A percentile compares a stretch with the other conserved stretches of the same genome.
Evolutionary conservation across 306 rosid genomes (phyloP).

Genomic region (Sechiopsis laciniata): DNA sequence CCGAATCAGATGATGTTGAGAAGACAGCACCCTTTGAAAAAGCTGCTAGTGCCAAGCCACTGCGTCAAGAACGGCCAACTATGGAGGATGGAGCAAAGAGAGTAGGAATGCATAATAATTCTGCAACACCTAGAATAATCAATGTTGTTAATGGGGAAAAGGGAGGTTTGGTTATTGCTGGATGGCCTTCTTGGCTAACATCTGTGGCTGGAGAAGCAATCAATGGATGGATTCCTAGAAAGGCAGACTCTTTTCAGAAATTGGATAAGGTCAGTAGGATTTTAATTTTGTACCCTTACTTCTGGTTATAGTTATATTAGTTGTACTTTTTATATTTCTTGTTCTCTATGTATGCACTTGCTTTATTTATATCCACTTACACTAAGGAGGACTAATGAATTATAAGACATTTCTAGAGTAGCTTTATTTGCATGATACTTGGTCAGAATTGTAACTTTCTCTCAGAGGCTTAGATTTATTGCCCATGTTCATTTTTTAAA

Average conservation of each 20-base stretch:
- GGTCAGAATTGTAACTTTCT: background rate
- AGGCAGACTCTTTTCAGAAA: slow-evolving; percentile 70
- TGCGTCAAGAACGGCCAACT: slow-evolving; percentile 24
- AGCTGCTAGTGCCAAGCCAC: slow-evolving; percentile 21
- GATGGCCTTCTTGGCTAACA: slow-evolving; percentile 91
- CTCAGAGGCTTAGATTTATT: slow-evolving; percentile 1
- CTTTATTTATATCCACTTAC: slow-evolving; percentile 1
- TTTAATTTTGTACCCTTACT: background rate
- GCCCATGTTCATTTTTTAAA: background rate
- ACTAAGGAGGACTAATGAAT: background rate
- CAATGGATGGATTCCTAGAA: slow-evolving; percentile 77
- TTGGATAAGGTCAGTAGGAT: slow-evolving; percentile 54
- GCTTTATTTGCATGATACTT: background rate
- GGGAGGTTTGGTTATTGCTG: slow-evolving; percentile 66
- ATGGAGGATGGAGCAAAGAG: slow-evolving; percentile 21
- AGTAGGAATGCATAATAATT: slow-evolving; percentile 22
- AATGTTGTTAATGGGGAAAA: slow-evolving; percentile 47
- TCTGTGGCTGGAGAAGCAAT: slow-evolving; percentile 80
- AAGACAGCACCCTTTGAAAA: slow-evolving; percentile 24
- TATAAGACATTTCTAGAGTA: background rate
- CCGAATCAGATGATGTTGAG: slow-evolving; percentile 35
- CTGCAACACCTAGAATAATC: slow-evolving; percentile 23
- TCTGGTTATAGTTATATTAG: slow-evolving; percentile 2
- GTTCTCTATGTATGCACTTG: background rate
- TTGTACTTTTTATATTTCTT: background rate